Base-by-base conservation (phyloP, 192 early-diverging fungal genomes). In the Linderina pennispora region DNA sequence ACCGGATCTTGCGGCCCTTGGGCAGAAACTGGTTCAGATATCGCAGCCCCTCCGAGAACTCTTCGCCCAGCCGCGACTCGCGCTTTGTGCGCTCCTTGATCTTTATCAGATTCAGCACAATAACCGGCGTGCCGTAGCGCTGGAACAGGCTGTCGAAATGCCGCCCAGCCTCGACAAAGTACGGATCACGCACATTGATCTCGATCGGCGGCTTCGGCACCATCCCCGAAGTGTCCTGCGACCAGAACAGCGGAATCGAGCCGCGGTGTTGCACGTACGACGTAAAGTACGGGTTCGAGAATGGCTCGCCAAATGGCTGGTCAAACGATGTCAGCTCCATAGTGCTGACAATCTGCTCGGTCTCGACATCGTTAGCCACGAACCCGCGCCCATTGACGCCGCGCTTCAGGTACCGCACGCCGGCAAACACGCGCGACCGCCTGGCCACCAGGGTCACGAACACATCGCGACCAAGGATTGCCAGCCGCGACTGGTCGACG, bases 351-450 rank as follows among this genome's bases (percentile, higher is more conserved):
- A 99, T 97, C 62, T 99, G 96, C 64, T 99, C 96, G 1, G 92
- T 92, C 68, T 99, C 96, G 1, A 99, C 94, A 47, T 99, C 96
- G 59, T 99, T 99, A 8, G 96, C 96, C 9, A 99, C 96, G 62
- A 87, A 95, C 5, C 96, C 96, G 60, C 89, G 75, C 40, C 92
- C 88, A 59, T 97, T 96, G 19, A 85, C 88, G 11, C 96, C 96
- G 41, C 96, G 82, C 46, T 97, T 97, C 46, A 96, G 72, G 48
- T 94, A 99, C 40, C 96, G 79, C 22, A 91, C 96, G 13, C 96
- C 96, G 6, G 96, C 96, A 81, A 90, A 99, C 36, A 85, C 76
- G 7, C 96, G 79, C 24, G 94, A 97, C 39, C 96, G 77, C 15
- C 96, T 77, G 1, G 96, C 96, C 76, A 99, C 94, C 45, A 99